These are phyloP conservation scores for Dendrobium chrysotoxum DNA, from an alignment of 106 monocot species.

Conservation along the genomic window DNA sequence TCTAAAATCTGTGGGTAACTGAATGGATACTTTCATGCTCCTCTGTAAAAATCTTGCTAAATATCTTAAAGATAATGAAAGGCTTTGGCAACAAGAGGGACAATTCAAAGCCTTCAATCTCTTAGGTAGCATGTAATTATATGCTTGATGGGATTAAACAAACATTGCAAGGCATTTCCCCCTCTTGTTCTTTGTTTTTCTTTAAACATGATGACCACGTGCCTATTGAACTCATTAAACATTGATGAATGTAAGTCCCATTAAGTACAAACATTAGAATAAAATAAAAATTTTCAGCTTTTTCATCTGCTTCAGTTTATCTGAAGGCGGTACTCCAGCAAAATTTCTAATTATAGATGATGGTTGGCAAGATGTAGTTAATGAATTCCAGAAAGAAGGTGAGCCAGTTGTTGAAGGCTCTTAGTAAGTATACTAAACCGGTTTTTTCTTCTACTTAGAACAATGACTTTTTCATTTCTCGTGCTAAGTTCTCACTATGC, in stretches of 20 bases:
- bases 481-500: neutral
- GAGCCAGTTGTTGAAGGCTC: slow-evolving; percentile 39
- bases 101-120: neutral
- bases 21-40: neutral
- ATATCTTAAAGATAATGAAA: neutral
- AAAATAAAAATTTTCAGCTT: neutral
- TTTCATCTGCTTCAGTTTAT: slow-evolving; percentile 19
- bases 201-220: neutral
- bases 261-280: neutral
- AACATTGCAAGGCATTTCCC: neutral
- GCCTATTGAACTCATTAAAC: neutral
- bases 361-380: slow-evolving; percentile 43
- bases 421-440: slow-evolving; percentile 24
- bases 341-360: slow-evolving; percentile 52
- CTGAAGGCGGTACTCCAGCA: slow-evolving; percentile 30
- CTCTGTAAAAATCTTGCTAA: neutral
- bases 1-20: neutral
- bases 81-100: neutral
- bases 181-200: neutral
- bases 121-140: neutral
- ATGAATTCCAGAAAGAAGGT: slow-evolving; percentile 42
- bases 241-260: neutral
- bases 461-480: neutral
- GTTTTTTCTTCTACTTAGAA: neutral
- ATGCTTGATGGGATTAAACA: slow-evolving; percentile 1